Base-by-base conservation (phyloP, 1,284 basidiomycete genomes). In the Inonotus obliquus region DNA sequence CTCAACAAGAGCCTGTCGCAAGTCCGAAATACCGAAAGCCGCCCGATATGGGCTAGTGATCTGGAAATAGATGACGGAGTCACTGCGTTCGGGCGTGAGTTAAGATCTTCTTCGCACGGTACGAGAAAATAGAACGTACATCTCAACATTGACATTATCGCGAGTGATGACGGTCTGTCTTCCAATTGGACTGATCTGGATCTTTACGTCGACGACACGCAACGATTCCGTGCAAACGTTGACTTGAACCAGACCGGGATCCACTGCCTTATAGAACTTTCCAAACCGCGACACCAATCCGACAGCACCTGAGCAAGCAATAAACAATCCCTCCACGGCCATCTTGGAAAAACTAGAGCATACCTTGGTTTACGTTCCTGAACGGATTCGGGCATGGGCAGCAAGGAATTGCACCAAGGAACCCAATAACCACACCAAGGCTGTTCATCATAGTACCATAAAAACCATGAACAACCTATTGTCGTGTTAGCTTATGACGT, bases 241-340 rank as follows among this genome's bases (percentile, higher is more conserved):
- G 73, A 98, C 87, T 69, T 93, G 85, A 57, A 91, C 88, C 23
- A 98, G 82, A 67, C 95, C 95, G 0, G 95, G 95, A 72, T 98
- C 95, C 66, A 96, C 94, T 5, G 91, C 87, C 73, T 91, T 92
- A 85, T 95, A 96, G 81, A 96, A 97, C 73, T 95, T 84, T 62
- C 95, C 94, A 72, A 97, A 97, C 60, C 94, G 87, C 54, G 89
- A 86, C 69, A 98, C 86, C 59, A 98, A 81, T 60, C 96, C 95
- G 66, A 97, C 94, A 53, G 90, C 88, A 56, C 91, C 87, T 91
- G 67, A 48, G 60, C 66, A 56, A 56, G 58, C 4, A 19, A 21
- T 44, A 47, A 52, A 5, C 51, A 45, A 14, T 54, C 58, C 49
- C 58, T 49, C 63, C 53, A 23, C 59, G 54, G 35, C 2, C 13